phyloP scores from a whole-genome alignment of 192 early-diverging fungal species.

The Spinellus fusiger region DNA sequence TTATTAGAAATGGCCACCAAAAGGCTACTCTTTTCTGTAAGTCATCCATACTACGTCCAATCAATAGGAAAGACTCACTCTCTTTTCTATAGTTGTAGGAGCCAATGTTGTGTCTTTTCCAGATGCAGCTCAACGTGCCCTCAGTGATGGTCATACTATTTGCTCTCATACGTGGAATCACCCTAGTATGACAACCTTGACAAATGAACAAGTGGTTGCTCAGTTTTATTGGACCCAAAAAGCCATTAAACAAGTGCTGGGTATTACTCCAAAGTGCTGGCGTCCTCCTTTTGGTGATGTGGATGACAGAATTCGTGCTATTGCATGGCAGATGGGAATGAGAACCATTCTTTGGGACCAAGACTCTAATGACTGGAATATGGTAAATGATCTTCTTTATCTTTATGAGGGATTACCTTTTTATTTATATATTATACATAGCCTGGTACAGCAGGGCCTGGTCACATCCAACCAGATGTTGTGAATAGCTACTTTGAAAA shows the following conservation, averaged over 20 bases:
- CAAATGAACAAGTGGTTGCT: slow-evolving; percentile 53
- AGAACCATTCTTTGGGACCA: slow-evolving; percentile 26
- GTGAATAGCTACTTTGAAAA: slow-evolving; percentile 27
- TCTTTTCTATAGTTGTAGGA: slow-evolving; percentile 28
- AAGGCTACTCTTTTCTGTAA: slow-evolving; percentile 38
- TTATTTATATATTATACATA: background rate
- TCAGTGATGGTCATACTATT: slow-evolving; percentile 49
- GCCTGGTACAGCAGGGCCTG: slow-evolving; percentile 17
- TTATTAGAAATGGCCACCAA: slow-evolving; percentile 29
- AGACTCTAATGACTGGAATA: slow-evolving; percentile 32
- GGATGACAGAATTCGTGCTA: slow-evolving; percentile 50
- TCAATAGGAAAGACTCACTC: slow-evolving; percentile 14
- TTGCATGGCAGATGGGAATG: slow-evolving; percentile 46
- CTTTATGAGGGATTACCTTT: background rate
- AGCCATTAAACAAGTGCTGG: slow-evolving; percentile 37
- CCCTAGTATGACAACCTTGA: slow-evolving; percentile 41
- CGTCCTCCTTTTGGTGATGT: slow-evolving; percentile 54
- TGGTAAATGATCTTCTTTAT: background rate
- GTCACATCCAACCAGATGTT: slow-evolving; percentile 11
- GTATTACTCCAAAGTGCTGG: slow-evolving; percentile 41
- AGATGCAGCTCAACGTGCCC: slow-evolving; percentile 25
- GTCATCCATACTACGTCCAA: background rate
- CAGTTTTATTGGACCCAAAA: slow-evolving; percentile 52
- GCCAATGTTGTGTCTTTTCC: slow-evolving; percentile 28
- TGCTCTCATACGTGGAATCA: slow-evolving; percentile 63